phyloP scores from a whole-genome alignment of 805 yeast genomes.

The Kluyveromyces lactis region DNA sequence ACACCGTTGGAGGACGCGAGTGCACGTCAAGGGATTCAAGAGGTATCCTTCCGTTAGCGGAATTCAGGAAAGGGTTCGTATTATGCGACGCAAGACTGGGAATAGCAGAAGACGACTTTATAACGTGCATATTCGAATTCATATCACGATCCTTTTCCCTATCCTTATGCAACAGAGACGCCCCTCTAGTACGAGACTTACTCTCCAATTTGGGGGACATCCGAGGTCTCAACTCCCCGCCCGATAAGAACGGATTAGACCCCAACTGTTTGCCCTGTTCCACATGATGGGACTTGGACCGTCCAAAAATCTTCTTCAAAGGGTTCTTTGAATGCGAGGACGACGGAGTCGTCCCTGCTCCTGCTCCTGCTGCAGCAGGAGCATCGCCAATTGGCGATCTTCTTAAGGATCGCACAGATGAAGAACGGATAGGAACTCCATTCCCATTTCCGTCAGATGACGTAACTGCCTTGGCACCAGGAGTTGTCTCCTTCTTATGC shows the following conservation, averaged over 20 bases:
- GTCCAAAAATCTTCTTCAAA: conserved; percentile 8
- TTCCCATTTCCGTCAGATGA: no score
- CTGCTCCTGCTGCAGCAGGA: no score
- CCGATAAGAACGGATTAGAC: background rate
- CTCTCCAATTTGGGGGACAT: conserved; percentile 5
- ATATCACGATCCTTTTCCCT: conserved; percentile 1
- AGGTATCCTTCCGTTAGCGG: conserved; percentile 30
- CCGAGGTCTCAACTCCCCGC: background rate
- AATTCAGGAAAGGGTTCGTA: conserved; percentile 20
- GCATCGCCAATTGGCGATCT: background rate
- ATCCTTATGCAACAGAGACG: conserved; percentile 17
- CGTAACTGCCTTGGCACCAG: no score
- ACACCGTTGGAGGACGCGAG: conserved; percentile 1
- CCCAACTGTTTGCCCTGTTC: background rate
- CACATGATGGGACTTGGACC: conserved; percentile 11
- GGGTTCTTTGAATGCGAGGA: conserved; percentile 3
- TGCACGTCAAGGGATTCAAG: conserved; percentile 16
- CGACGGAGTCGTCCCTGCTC: background rate
- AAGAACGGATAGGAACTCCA: background rate
- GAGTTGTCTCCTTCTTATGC: background rate
- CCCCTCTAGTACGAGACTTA: conserved; percentile 15
- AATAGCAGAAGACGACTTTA: conserved; percentile 19
- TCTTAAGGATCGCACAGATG: background rate
- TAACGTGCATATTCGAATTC: conserved; percentile 3
- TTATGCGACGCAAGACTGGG: conserved; percentile 23